Conservation (phyloP, 2,329 filamentous ascomycete genomes). For the Endocalyx cinctus region DNA sequence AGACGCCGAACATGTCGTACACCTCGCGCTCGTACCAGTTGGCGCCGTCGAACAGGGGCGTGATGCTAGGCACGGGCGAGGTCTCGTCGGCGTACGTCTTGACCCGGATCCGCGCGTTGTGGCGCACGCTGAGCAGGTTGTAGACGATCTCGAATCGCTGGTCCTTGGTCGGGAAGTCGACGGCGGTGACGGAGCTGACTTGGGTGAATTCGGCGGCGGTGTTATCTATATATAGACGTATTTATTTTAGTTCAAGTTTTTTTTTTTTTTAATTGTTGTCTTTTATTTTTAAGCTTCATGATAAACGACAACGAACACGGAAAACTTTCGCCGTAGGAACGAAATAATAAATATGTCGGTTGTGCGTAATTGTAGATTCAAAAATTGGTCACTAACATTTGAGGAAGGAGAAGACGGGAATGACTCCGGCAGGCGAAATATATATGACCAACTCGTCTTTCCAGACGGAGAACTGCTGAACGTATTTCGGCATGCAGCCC, state of each 20-base stretch:
- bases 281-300: no score
- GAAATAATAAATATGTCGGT: constrained; percentile 11
- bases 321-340: neutral
- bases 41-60: constrained; percentile 82
- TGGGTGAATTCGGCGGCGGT: constrained; percentile 96
- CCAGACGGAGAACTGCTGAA: constrained; percentile 99
- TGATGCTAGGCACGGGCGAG: constrained; percentile 85
- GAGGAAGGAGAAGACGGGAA: constrained; percentile 90
- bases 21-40: constrained; percentile 99
- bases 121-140: constrained; percentile 90
- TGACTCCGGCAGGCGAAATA: constrained; percentile 80
- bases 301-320: no score
- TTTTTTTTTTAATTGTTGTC: no score
- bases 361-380: no score
- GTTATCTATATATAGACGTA: no score
- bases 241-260: no score
- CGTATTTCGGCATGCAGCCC: constrained; percentile 93
- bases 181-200: constrained; percentile 85
- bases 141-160: constrained; percentile 98
- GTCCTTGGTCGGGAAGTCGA: constrained; percentile 92
- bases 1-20: constrained; percentile 95
- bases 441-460: constrained; percentile 97
- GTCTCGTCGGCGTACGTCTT: constrained; percentile 99
- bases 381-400: no score
- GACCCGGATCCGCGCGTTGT: constrained; percentile 94